Base-by-base conservation (phyloP, 192 early-diverging fungal genomes). In the Backusella parvicylindrica region DNA sequence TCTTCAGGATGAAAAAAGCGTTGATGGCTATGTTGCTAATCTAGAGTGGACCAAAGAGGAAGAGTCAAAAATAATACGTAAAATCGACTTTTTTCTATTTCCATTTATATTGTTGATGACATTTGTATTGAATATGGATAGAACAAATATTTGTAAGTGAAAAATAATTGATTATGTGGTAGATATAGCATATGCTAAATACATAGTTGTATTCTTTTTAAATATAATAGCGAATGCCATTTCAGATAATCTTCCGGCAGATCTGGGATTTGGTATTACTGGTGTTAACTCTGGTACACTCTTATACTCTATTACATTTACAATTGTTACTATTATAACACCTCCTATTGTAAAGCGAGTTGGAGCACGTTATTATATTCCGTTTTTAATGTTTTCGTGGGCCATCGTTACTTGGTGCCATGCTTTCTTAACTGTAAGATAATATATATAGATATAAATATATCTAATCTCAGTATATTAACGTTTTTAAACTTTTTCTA, bases 361-460 rank as follows among this genome's bases (percentile, higher is more conserved):
- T 11, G 87, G 87, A 35, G 68, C 87, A 30, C 78, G 88, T 31
- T 76, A 76, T 35, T 89, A 87, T 84, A 81, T 89, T 40, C 85
- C 87, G 0, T 70, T 88, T 31, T 71, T 86, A 31, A 77, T 77
- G 75, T n/a, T 33, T 13, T 13, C 60, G 23, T 77, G 75, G 75
- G 75, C 69, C 4, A 66, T 77, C 16, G 69, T 77, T 4, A 77
- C 75, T 18, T 77, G 75, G 75, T 38, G 60, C 16, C 70, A 77
- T 71, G 75, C 40, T 33, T 28, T 65, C 16, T 26, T 71, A 4
- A 32, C 43, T 26, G 53, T 63, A 28, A 41, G 32, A 49, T 40
- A 5, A 16, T 15, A 33, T 7, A 50, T 50, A n/a, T 12, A n/a
- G n/a, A n/a, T n/a, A n/a, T n/a, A n/a, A 9, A 1, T 56, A 8